Evolutionary conservation across 192 early-diverging fungal genomes (phyloP), one percentile per base, ranked within the genome.

Genomic region (Coemansia sp.): DNA sequence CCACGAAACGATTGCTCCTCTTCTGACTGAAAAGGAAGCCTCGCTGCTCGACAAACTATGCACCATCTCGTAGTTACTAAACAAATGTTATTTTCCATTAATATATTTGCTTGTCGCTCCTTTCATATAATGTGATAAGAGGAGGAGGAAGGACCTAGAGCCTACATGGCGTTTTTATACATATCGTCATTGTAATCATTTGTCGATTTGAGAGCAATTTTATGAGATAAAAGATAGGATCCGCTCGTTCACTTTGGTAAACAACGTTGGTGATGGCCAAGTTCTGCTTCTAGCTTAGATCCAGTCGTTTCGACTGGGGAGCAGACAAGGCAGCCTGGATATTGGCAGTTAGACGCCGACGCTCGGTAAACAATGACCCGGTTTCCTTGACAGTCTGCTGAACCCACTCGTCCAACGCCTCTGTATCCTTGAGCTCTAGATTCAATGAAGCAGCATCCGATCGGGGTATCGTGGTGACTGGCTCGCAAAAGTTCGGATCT

Each of bases 271-370:
- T 19, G 16, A 50, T 6, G 6, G 16, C 7, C 49, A 15, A 50
- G 6, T 21, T 19, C 49, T 9, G 50, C 11, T 26, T 8, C 41
- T 66, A 69, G 16, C 50, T 21, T 18, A 78, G 60, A 12, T 52
- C 26, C 8, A 79, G 67, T 47, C 41, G 67, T 38, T 64, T 67
- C 6, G 76, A 65, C 2, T 61, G 64, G 16, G 79, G 79, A 41
- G 76, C 74, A 1, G 79, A 82, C 6, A 82, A 71, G 6, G 71
- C 74, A 0, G 74, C 79, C 52, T 76, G 74, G 18, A 68, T 65
- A 43, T 82, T 82, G 56, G 74, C 74, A 2, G 79, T 57, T n/a
- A 82, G 57, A 10, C 79, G 68, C 56, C 62, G 43, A n/a, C 74
- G 79, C 49, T 82, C 79, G 12, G 71, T 61, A 61, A 82, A 82